These are phyloP conservation scores for Macaranga tanarius DNA, from an alignment of 441 rosid genomes.

Conservation along the genomic window DNA sequence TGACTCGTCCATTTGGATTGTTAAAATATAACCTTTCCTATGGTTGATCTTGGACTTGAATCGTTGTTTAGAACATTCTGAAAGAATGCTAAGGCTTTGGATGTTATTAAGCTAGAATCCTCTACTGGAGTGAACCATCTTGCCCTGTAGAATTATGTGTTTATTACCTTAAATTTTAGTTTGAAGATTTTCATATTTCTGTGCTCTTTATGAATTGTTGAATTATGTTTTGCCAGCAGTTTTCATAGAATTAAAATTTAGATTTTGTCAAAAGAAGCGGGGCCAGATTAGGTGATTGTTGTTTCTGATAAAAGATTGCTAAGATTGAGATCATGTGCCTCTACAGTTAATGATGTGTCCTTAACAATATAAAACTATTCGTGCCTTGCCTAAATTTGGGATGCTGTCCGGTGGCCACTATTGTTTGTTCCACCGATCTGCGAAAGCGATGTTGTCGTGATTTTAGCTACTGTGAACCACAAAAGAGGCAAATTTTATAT, in stretches of 20 bases:
- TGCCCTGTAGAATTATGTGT: conserved; percentile 1
- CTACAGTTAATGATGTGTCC: conserved; percentile 11
- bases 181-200: too few relatives aligned
- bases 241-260: background rate
- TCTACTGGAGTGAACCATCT: background rate
- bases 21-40: conserved; percentile 9
- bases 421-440: conserved; percentile 13
- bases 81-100: background rate
- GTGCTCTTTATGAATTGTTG: background rate
- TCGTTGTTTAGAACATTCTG: background rate
- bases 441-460: conserved; percentile 20
- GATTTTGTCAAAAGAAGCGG: conserved; percentile 16
- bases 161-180: background rate
- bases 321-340: conserved; percentile 26
- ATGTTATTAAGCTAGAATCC: conserved; percentile 1
- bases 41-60: conserved; percentile 20
- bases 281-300: conserved; percentile 26
- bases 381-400: conserved; percentile 29
- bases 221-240: background rate
- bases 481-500: background rate
- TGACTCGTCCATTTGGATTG: conserved; percentile 23
- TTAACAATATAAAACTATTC: conserved; percentile 7
- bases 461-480: background rate
- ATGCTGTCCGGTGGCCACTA: conserved; percentile 21
- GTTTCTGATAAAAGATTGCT: background rate